phyloP scores from a whole-genome alignment of 23 red algal species.

The Cyanidiococcus yangmingshanensis region DNA sequence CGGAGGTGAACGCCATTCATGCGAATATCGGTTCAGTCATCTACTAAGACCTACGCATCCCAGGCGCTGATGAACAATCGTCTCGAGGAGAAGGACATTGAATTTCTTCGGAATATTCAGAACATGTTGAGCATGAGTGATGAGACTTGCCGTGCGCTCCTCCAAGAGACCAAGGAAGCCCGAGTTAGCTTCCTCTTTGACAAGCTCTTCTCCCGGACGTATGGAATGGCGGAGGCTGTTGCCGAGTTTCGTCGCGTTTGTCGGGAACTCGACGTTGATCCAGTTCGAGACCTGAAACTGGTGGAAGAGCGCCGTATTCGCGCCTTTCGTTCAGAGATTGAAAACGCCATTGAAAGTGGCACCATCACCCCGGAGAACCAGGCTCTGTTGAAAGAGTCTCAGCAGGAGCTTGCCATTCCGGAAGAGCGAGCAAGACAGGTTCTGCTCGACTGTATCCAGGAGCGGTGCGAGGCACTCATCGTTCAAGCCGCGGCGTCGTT shows the following conservation, averaged over 20 bases:
- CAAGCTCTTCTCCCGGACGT: conserved; percentile 44
- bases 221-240: conserved; percentile 59
- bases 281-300: conserved; percentile 66
- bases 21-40: conserved; percentile 90
- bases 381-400: conserved; percentile 41
- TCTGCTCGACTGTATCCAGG: conserved; percentile 74
- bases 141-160: conserved; percentile 45
- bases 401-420: conserved; percentile 39
- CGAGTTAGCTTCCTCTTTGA: conserved; percentile 59
- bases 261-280: conserved; percentile 49
- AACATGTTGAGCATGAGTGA: conserved; percentile 68
- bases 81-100: conserved; percentile 69
- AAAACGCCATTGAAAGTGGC: conserved; percentile 89
- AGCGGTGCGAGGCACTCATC: conserved; percentile 55
- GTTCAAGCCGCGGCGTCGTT: conserved; percentile 76
- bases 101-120: conserved; percentile 83
- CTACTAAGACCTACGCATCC: conserved; percentile 72
- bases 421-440: conserved; percentile 53
- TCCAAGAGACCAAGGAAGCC: conserved; percentile 74
- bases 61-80: conserved; percentile 66
- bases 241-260: conserved; percentile 55
- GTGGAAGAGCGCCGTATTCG: conserved; percentile 43
- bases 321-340: conserved; percentile 75
- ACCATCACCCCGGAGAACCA: conserved; percentile 61
- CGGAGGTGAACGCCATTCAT: conserved; percentile 84